A percentile compares a stretch with the other conserved stretches of the same genome.
Conservation (phyloP, 805 yeast species). For the Limtongia smithiae region DNA sequence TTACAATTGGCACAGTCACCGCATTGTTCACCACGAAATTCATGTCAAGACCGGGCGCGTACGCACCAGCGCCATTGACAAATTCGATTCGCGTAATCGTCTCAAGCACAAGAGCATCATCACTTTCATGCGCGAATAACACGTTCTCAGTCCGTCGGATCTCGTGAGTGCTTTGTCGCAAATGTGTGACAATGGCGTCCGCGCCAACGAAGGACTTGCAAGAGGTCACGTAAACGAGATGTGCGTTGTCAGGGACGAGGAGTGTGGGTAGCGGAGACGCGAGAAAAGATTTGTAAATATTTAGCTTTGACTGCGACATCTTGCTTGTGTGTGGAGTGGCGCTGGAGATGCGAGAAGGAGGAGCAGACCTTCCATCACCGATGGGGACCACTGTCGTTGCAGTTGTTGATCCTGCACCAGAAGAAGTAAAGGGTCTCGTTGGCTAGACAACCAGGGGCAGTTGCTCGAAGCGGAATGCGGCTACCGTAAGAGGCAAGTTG, state of each 20-base stretch:
- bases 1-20: slow-evolving; percentile 26
- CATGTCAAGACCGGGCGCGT: slow-evolving; percentile 31
- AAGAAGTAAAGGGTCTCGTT: too few species aligned
- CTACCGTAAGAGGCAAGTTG: too few species aligned
- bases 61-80: slow-evolving; percentile 32
- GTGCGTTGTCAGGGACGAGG: background rate
- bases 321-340: too few species aligned
- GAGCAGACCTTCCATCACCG: too few species aligned
- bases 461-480: too few species aligned
- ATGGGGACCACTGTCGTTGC: too few species aligned
- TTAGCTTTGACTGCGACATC: too few species aligned
- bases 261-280: slow-evolving; percentile 6
- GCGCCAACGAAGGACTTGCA: slow-evolving; percentile 23
- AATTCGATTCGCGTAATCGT: slow-evolving; percentile 31
- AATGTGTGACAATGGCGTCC: slow-evolving; percentile 27
- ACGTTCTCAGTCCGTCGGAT: slow-evolving; percentile 24
- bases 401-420: too few species aligned
- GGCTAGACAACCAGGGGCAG: too few species aligned
- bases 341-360: too few species aligned
- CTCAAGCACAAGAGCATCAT: slow-evolving; percentile 31
- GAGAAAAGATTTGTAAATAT: slow-evolving; percentile 17
- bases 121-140: slow-evolving; percentile 22
- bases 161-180: slow-evolving; percentile 22
- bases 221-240: slow-evolving; percentile 29
- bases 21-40: slow-evolving; percentile 32